These are phyloP conservation scores for Aspergillus niger DNA, from an alignment of 2,329 filamentous ascomycete genomes.

Conservation along the genomic window DNA sequence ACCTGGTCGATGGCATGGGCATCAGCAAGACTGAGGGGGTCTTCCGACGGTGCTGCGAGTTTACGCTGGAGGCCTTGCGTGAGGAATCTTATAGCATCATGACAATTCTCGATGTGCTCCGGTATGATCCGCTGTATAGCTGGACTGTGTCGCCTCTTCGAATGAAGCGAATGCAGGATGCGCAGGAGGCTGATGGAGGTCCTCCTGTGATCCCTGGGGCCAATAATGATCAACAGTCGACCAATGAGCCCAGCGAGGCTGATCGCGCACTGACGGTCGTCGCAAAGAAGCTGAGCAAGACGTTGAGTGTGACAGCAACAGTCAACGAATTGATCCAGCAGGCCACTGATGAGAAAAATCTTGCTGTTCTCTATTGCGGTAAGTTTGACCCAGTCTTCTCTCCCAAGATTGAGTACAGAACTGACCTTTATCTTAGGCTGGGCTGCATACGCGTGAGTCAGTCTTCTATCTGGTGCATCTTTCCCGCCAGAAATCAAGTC, in stretches of 20 bases:
- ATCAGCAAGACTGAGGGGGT: conserved; percentile 93
- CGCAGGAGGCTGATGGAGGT: conserved; percentile 46
- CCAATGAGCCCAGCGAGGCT: conserved; percentile 72
- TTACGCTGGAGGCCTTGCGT: conserved; percentile 91
- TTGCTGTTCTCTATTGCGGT: conserved; percentile 87
- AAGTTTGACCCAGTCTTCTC: conserved; percentile 32
- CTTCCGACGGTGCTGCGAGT: conserved; percentile 97
- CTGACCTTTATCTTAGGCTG: conserved; percentile 41
- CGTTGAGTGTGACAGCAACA: conserved; percentile 87
- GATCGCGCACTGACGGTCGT: conserved; percentile 91
- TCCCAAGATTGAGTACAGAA: not conserved
- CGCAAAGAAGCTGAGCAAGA: conserved; percentile 92
- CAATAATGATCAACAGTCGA: conserved; percentile 38
- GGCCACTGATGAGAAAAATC: conserved; percentile 86
- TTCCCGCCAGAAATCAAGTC: not conserved
- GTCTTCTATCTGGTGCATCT: not conserved
- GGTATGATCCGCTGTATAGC: conserved; percentile 96
- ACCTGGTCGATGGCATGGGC: conserved; percentile 96
- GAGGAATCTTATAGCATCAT: conserved; percentile 96
- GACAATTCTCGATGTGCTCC: conserved; percentile 94
- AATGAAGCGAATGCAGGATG: conserved; percentile 67
- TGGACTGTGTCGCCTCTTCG: conserved; percentile 82
- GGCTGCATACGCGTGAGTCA: conserved; percentile 51
- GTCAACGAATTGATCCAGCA: conserved; percentile 97
- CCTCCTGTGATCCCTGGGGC: conserved; percentile 37